Conservation (phyloP, 1,139 yeast genomes). For the Geotrichum macrosporum region DNA sequence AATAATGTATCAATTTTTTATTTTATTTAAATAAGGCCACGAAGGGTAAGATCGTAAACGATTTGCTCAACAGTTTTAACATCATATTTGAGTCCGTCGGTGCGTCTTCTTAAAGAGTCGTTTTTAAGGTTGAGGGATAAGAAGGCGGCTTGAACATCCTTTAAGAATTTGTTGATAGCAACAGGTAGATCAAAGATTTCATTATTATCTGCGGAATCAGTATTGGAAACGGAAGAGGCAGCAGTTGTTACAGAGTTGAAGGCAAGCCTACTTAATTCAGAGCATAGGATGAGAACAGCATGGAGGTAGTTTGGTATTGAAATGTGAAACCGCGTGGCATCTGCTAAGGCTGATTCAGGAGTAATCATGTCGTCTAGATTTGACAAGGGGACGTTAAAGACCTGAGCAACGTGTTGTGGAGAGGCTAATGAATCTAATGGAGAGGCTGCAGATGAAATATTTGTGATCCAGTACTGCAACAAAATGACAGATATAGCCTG, state of each 20-base stretch:
- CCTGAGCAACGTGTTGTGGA: conserved; percentile 25
- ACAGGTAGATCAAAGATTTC: conserved; percentile 20
- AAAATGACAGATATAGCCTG: conserved; percentile 26
- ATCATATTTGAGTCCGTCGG: conserved; percentile 37
- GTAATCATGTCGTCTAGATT: not conserved
- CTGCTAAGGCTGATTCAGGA: conserved; percentile 6
- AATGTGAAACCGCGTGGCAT: conserved; percentile 17
- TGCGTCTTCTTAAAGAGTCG: conserved; percentile 35
- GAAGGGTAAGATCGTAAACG: conserved; percentile 34
- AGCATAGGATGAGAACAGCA: conserved; percentile 31
- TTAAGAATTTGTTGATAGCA: conserved; percentile 28
- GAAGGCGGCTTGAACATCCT: conserved; percentile 35
- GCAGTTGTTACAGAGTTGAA: conserved; percentile 34
- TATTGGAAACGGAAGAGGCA: no score
- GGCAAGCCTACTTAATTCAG: conserved; percentile 35
- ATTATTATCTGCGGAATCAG: not conserved
- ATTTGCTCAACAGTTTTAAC: conserved; percentile 38
- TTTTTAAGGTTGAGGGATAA: conserved; percentile 36
- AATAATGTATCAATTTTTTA: no score
- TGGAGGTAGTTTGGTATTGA: conserved; percentile 32
- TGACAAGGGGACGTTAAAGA: conserved; percentile 20
- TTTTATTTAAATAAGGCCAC: conserved; percentile 28
- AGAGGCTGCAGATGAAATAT: no score
- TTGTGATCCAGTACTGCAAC: conserved; percentile 26
- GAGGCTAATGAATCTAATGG: conserved; percentile 18